Percentiles rank a stretch among this genome's conserved stretches.
Conservation (phyloP, 2,329 filamentous ascomycete species). For the Phialophora verrucosa region DNA sequence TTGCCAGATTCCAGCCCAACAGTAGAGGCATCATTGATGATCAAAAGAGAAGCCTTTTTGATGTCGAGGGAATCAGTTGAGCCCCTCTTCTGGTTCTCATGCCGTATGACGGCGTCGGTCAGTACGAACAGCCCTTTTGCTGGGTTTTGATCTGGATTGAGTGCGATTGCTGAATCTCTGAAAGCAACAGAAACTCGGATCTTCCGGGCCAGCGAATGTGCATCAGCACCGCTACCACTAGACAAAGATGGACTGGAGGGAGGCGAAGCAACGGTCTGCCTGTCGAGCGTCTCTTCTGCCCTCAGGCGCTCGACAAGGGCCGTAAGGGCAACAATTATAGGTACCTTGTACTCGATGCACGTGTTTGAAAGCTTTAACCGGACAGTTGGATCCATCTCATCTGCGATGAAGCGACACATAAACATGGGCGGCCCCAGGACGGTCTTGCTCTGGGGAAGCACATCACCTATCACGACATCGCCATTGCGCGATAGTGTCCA, state of each 20-base stretch:
- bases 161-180: slow-evolving; percentile 78
- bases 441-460: slow-evolving; percentile 50
- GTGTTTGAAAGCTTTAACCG: slow-evolving; percentile 87
- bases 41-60: slow-evolving; percentile 78
- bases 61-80: slow-evolving; percentile 71
- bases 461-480: slow-evolving; percentile 72
- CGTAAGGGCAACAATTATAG: slow-evolving; percentile 79
- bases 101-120: slow-evolving; percentile 74
- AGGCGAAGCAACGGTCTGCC: slow-evolving; percentile 62
- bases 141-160: slow-evolving; percentile 76
- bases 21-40: slow-evolving; percentile 75
- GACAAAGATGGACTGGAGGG: slow-evolving; percentile 35
- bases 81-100: slow-evolving; percentile 68
- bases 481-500: slow-evolving; percentile 69
- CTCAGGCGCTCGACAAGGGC: slow-evolving; percentile 71
- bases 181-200: slow-evolving; percentile 66
- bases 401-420: slow-evolving; percentile 88
- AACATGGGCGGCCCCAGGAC: slow-evolving; percentile 63
- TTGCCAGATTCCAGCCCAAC: slow-evolving; percentile 43
- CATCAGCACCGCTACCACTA: slow-evolving; percentile 22
- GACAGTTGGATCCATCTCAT: slow-evolving; percentile 89
- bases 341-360: slow-evolving; percentile 85
- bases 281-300: slow-evolving; percentile 65
- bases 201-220: slow-evolving; percentile 54
- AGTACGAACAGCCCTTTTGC: slow-evolving; percentile 82